These are phyloP conservation scores for Rickenella mellea DNA, from an alignment of 768 basidiomycete genomes.

Conservation along the genomic window DNA sequence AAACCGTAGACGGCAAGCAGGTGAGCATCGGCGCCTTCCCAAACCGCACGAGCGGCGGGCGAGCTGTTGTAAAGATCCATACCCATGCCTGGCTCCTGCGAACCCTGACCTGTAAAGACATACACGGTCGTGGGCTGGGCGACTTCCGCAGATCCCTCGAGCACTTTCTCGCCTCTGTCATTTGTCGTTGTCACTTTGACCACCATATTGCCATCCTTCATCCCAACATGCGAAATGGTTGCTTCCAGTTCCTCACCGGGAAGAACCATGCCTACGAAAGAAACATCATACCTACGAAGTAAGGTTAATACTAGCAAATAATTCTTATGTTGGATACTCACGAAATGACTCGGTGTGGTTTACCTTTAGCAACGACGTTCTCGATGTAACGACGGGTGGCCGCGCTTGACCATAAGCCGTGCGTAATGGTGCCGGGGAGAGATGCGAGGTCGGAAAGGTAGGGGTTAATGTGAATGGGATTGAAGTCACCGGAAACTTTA, in stretches of 20 bases:
- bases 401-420: constrained; percentile 95
- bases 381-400: constrained; percentile 90
- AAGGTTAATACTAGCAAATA: constrained; percentile 5
- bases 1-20: constrained; percentile 93
- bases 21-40: constrained; percentile 94
- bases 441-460: constrained; percentile 94
- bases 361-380: constrained; percentile 86
- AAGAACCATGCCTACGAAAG: constrained; percentile 96
- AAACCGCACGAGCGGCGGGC: constrained; percentile 90
- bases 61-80: constrained; percentile 96
- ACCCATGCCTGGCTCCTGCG: constrained; percentile 97
- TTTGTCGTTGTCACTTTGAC: constrained; percentile 85
- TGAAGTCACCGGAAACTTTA: constrained; percentile 93
- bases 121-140: constrained; percentile 88
- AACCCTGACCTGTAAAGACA: constrained; percentile 97
- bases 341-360: constrained; percentile 84
- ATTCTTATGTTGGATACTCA: constrained; percentile 36
- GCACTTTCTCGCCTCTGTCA: constrained; percentile 78
- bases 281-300: constrained; percentile 68
- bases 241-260: constrained; percentile 83
- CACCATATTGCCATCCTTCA: constrained; percentile 90
- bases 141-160: constrained; percentile 89
- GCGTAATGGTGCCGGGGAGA: constrained; percentile 93
- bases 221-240: constrained; percentile 81
- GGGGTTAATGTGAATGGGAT: constrained; percentile 97